Evolutionary conservation across 2,329 filamentous ascomycete species (phyloP).

Genomic region (Lecanicillium sp.): DNA sequence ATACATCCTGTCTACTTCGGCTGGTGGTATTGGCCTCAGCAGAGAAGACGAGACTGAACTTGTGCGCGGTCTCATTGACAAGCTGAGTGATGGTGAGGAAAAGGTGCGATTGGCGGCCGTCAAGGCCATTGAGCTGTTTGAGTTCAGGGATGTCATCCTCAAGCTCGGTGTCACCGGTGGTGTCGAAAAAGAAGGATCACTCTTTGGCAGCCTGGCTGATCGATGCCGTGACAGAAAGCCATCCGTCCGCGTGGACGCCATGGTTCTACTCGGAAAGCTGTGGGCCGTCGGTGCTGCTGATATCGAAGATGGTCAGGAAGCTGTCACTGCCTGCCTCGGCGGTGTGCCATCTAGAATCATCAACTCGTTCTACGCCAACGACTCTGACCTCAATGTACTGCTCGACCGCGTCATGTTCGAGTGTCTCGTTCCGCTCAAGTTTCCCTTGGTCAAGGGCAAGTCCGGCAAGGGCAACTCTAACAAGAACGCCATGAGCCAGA

Average conservation of each 20-base stretch:
- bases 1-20: constrained; percentile 83
- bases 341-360: constrained; percentile 81
- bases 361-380: constrained; percentile 85
- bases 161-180: constrained; percentile 75
- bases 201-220: constrained; percentile 77
- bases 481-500: constrained; percentile 38
- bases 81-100: constrained; percentile 83
- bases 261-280: constrained; percentile 74
- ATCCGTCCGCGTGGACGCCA: constrained; percentile 76
- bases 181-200: constrained; percentile 67
- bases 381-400: constrained; percentile 75
- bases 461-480: constrained; percentile 54
- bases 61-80: constrained; percentile 68
- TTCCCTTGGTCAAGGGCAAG: constrained; percentile 61
- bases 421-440: constrained; percentile 80
- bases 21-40: constrained; percentile 81
- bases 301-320: constrained; percentile 75
- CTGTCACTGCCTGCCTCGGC: constrained; percentile 66
- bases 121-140: constrained; percentile 73
- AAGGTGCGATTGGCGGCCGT: constrained; percentile 87
- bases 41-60: constrained; percentile 73
- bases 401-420: constrained; percentile 84
- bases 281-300: constrained; percentile 93
- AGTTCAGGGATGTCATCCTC: constrained; percentile 70
- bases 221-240: constrained; percentile 82